Evolutionary conservation across 768 basidiomycete genomes (phyloP), one percentile per base, ranked within the genome.

Genomic region (Panellus pusillus): DNA sequence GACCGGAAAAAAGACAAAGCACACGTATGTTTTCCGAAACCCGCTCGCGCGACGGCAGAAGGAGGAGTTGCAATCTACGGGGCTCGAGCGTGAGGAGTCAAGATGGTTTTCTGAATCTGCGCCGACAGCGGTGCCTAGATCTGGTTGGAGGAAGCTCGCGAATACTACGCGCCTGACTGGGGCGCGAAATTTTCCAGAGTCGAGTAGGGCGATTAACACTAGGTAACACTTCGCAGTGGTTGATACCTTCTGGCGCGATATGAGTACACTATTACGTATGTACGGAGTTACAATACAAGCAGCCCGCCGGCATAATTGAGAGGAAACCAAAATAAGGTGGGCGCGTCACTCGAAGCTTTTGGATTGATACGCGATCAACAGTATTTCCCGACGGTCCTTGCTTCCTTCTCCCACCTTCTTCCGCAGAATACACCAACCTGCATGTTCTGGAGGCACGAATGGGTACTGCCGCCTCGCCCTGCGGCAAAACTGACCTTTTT

Each of bases 381-480:
- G 7, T 52, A 47, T 47, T 51, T 44, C n/a, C 24, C 37, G 17
- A 13, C 19, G 32, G 32, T 37, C 27, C 37, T 50, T 54, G 49
- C 50, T 50, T 44, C 46, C 42, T 51, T n/a, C 52, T 39, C 9
- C 42, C 50, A 44, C 40, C 49, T 35, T 15, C 1, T 17, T 32
- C 44, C 15, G 41, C 58, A 28, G 52, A 51, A 50, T 49, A 37
- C 31, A 9, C 56, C 43, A 29, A 50, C 44, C 67, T 65, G 70
- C 68, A 79, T 79, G 77, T 79, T 79, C 71, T 79, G 77, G 77
- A 79, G 76, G 77, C 77, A 78, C 67, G 70, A 61, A 61, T 41
- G 27, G 52, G 32, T 50, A 44, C 19, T 24, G 51, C 45, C 45
- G 47, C 50, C 44, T 42, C 50, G 48, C 40, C 40, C 55, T 63